Conservation (phyloP, 495 filamentous ascomycete genomes). For the Penicillium bovifimosum region DNA sequence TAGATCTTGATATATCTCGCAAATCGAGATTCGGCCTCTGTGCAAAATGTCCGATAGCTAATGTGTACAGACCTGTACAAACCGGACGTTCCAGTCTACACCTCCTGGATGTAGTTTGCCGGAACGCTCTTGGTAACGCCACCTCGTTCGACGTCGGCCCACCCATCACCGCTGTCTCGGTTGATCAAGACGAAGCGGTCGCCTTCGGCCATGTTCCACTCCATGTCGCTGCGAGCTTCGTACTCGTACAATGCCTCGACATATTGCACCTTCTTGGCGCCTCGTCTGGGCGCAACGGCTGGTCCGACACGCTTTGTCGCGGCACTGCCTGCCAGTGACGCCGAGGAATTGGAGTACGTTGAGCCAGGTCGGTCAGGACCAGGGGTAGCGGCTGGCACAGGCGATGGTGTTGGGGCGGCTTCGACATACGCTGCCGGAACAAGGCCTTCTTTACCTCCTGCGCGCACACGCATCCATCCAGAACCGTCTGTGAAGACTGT, state of each 20-base stretch:
- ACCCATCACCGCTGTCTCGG: constrained; percentile 84
- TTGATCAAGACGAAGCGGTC: constrained; percentile 86
- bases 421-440: constrained; percentile 84
- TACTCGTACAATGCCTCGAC: constrained; percentile 94
- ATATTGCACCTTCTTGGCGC: constrained; percentile 92
- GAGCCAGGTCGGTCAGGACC: constrained; percentile 52
- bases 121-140: constrained; percentile 91
- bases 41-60: constrained; percentile 1
- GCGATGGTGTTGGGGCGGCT: constrained; percentile 41
- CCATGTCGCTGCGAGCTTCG: constrained; percentile 73
- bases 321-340: constrained; percentile 56
- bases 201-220: constrained; percentile 85
- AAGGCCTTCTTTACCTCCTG: constrained; percentile 64
- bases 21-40: no score
- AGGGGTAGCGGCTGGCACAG: constrained; percentile 30
- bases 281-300: constrained; percentile 83
- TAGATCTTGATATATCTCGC: not conserved
- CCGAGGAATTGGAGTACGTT: constrained; percentile 75
- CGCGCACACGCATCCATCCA: constrained; percentile 81
- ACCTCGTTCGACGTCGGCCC: constrained; percentile 91
- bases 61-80: constrained; percentile 9
- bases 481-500: constrained; percentile 60
- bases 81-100: constrained; percentile 29
- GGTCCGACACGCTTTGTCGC: constrained; percentile 80
- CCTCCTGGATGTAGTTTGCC: constrained; percentile 83